phyloP scores from a whole-genome alignment of 305 asterid genomes.

The Fraxinus paxiana region DNA sequence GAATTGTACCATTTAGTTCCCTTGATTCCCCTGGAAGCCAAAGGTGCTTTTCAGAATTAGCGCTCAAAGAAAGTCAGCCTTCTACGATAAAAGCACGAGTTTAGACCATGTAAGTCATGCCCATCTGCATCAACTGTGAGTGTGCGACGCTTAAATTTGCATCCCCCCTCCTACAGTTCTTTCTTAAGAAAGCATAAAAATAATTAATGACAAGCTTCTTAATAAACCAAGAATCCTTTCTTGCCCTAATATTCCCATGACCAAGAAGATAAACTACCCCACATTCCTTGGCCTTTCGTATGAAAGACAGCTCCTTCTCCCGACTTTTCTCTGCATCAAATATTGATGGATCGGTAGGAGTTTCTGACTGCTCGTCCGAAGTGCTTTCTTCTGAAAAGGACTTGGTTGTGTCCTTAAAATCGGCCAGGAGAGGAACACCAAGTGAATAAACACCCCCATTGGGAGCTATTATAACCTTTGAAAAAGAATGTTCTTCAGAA shows the following conservation, averaged over 20 bases:
- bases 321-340: constrained; percentile 80
- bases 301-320: constrained; percentile 84
- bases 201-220: constrained; percentile 90
- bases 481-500: constrained; percentile 54
- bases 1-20: neutral
- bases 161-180: constrained; percentile 82
- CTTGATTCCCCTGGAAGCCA: neutral
- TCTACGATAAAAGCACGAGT: constrained; percentile 10
- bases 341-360: constrained; percentile 33
- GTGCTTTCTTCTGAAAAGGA: constrained; percentile 47
- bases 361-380: constrained; percentile 39
- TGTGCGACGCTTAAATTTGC: constrained; percentile 92
- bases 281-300: constrained; percentile 80
- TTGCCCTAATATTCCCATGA: constrained; percentile 88
- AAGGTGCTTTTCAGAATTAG: neutral
- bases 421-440: constrained; percentile 77
- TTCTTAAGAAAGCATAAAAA: constrained; percentile 86
- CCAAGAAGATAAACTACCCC: constrained; percentile 97
- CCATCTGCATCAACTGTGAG: constrained; percentile 81
- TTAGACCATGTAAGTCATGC: constrained; percentile 97
- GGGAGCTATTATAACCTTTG: constrained; percentile 74
- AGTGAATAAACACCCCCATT: constrained; percentile 85
- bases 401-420: constrained; percentile 51
- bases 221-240: constrained; percentile 91
- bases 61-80: neutral